These are phyloP conservation scores for Psidium friedrichsthalianum DNA, from an alignment of 345 rosid species.

Conservation along the genomic window DNA sequence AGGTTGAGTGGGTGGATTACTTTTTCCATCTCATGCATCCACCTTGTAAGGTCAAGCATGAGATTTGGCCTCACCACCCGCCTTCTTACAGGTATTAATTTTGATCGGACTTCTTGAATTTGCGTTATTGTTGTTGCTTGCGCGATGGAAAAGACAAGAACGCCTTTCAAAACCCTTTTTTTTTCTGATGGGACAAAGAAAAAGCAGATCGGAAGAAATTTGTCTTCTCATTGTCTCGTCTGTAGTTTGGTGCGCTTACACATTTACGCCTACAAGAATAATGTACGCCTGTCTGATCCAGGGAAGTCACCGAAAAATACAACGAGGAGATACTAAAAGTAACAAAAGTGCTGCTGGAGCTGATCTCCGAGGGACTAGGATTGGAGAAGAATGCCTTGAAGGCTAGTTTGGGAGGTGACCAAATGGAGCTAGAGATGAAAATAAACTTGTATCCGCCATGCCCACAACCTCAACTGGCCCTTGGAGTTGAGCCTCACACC, in stretches of 20 bases:
- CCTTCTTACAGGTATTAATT: constrained; percentile 18
- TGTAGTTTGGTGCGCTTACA: too few relatives aligned
- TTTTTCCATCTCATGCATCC: constrained; percentile 33
- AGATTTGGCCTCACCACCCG: constrained; percentile 31
- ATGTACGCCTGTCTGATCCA: not conserved
- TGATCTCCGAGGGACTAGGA: constrained; percentile 36
- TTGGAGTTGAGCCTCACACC: constrained; percentile 51
- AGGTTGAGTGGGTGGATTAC: constrained; percentile 40
- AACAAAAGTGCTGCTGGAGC: constrained; percentile 14
- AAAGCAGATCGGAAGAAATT: too few relatives aligned
- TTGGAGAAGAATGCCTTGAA: constrained; percentile 14
- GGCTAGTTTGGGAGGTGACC: constrained; percentile 19
- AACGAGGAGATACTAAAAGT: constrained; percentile 22
- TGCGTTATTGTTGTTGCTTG: too few relatives aligned
- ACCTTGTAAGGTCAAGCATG: constrained; percentile 13
- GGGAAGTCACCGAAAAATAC: constrained; percentile 41
- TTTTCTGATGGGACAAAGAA: too few relatives aligned
- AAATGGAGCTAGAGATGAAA: constrained; percentile 38
- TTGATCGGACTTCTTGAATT: too few relatives aligned
- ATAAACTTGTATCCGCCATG: constrained; percentile 52
- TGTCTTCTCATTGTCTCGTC: too few relatives aligned
- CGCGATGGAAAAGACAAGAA: too few relatives aligned
- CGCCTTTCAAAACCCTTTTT: too few relatives aligned
- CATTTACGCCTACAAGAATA: too few relatives aligned
- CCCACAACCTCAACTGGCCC: constrained; percentile 46